Percentiles rank a stretch among this genome's conserved stretches.
Evolutionary conservation across 2,329 filamentous ascomycete genomes (phyloP).

Genomic region (Ceratocystis diversiconidia): DNA sequence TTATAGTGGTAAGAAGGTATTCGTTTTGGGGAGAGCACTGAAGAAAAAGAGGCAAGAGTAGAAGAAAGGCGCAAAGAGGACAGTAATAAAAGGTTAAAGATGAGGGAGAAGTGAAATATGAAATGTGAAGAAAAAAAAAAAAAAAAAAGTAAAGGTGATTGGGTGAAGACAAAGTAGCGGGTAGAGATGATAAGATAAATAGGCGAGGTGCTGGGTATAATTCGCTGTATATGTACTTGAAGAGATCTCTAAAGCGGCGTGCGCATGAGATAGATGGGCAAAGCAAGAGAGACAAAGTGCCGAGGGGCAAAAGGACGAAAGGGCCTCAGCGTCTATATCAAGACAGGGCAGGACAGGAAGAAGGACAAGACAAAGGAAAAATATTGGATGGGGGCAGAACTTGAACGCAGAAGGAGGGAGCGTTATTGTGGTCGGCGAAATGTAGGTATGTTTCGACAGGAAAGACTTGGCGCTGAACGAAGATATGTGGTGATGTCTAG

Average conservation of each 20-base stretch:
- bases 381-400: neutral
- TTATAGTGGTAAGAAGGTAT: too few species aligned
- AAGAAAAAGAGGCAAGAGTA: too few species aligned
- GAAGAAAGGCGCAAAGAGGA: too few species aligned
- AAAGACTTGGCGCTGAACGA: slow-evolving; percentile 1
- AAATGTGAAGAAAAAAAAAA: neutral
- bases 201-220: neutral
- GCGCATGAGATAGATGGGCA: neutral
- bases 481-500: neutral
- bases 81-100: too few species aligned
- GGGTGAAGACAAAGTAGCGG: neutral
- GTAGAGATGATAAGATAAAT: neutral
- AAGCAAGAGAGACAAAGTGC: neutral
- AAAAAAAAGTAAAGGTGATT: neutral
- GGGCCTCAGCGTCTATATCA: neutral
- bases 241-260: neutral
- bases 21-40: too few species aligned
- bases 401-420: too few species aligned
- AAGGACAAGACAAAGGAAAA: too few species aligned
- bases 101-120: neutral
- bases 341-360: neutral
- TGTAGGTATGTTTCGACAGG: neutral
- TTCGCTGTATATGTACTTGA: neutral
- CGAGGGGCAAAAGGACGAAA: neutral
- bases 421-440: neutral